Evolutionary conservation across 257 asterid species (phyloP).

Genomic region (Schizonepeta tenuifolia): DNA sequence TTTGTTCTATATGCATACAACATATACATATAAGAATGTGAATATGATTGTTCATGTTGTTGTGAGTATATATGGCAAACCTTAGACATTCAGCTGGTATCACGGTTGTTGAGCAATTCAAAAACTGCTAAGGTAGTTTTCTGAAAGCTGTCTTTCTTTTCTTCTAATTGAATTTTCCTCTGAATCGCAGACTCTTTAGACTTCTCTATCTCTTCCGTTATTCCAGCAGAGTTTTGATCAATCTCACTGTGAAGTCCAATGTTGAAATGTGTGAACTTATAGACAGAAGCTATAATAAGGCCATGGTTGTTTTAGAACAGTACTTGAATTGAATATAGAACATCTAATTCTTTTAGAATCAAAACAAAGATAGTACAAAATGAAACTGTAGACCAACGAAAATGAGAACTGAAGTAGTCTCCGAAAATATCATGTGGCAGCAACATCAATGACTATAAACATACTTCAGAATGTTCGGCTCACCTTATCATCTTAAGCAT

Average conservation of each 20-base stretch:
- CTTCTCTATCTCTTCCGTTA: slow-evolving; percentile 67
- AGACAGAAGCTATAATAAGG: slow-evolving; percentile 5
- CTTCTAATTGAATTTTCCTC: slow-evolving; percentile 70
- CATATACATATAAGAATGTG: slow-evolving; percentile 17
- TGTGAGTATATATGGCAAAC: slow-evolving; percentile 34
- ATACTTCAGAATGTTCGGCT: slow-evolving; percentile 41
- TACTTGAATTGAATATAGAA: slow-evolving; percentile 1
- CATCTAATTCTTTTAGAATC: background rate
- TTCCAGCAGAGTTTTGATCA: slow-evolving; percentile 67
- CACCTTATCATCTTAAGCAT: slow-evolving; percentile 82
- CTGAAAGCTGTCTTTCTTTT: slow-evolving; percentile 72
- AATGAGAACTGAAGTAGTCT: slow-evolving; percentile 14
- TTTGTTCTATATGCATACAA: slow-evolving; percentile 19
- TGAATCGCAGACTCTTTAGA: slow-evolving; percentile 67
- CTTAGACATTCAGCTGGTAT: slow-evolving; percentile 47
- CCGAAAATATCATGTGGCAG: slow-evolving; percentile 22
- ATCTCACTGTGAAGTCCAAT: slow-evolving; percentile 61
- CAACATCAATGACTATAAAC: slow-evolving; percentile 26
- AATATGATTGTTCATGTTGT: slow-evolving; percentile 26
- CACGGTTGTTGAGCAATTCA: slow-evolving; percentile 63
- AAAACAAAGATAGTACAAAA: background rate
- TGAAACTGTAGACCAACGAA: slow-evolving; percentile 16
- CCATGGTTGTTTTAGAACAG: background rate
- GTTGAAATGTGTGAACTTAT: slow-evolving; percentile 20
- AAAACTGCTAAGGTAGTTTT: slow-evolving; percentile 84